Percentiles rank a stretch among this genome's conserved stretches.
These are phyloP conservation scores for Discostella stelligeroides DNA, from an alignment of 108 stramenopile species.

Conservation along the genomic window DNA sequence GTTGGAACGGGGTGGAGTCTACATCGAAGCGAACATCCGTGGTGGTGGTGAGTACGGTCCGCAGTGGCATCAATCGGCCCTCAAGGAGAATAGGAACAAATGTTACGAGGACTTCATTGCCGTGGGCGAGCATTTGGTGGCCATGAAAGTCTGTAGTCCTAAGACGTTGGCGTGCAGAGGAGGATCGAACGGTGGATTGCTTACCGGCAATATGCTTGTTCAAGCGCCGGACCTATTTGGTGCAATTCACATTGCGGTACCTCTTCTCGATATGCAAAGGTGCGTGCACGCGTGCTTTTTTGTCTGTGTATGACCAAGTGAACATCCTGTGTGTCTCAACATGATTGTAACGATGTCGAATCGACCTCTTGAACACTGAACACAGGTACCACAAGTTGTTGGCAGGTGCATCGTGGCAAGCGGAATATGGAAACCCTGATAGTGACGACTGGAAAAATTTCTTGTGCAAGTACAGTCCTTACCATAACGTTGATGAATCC, in stretches of 20 bases:
- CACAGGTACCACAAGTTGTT: constrained; percentile 18
- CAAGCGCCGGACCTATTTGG: constrained; percentile 94
- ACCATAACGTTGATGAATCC: constrained; percentile 83
- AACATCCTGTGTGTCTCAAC: background rate
- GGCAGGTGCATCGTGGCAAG: constrained; percentile 92
- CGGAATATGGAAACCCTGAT: constrained; percentile 97
- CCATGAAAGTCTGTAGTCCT: constrained; percentile 71
- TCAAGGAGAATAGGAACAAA: constrained; percentile 87
- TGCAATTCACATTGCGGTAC: constrained; percentile 94
- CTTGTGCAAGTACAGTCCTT: constrained; percentile 84
- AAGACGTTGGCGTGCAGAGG: constrained; percentile 90
- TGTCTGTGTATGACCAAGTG: background rate
- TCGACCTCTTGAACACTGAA: too few species aligned
- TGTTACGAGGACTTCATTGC: constrained; percentile 96
- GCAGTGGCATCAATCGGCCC: constrained; percentile 83
- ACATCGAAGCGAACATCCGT: constrained; percentile 96
- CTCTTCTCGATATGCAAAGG: constrained; percentile 90
- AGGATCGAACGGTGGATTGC: constrained; percentile 96
- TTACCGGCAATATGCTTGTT: constrained; percentile 91
- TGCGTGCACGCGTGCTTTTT: background rate
- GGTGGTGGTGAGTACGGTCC: constrained; percentile 96
- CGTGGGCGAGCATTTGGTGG: constrained; percentile 79
- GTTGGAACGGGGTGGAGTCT: constrained; percentile 91
- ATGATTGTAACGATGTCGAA: too few species aligned
- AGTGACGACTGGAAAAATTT: constrained; percentile 92